Percentiles rank a stretch among this genome's conserved stretches.
Evolutionary conservation across 441 rosid genomes (phyloP).

Genomic region (Corymbia calophylla): DNA sequence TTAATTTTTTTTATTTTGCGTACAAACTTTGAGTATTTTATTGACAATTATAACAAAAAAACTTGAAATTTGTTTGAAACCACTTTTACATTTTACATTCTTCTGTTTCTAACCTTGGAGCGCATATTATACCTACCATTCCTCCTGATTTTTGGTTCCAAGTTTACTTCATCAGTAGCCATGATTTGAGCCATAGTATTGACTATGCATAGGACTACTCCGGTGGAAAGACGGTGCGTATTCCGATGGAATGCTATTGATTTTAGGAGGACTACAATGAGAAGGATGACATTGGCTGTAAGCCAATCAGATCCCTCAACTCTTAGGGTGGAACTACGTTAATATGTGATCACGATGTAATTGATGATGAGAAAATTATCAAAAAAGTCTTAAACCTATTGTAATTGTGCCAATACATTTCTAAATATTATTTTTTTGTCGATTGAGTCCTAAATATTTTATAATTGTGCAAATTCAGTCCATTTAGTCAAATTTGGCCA

Average conservation of each 20-base stretch:
- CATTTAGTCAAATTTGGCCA: no score
- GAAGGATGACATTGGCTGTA: neutral
- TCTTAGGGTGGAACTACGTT: neutral
- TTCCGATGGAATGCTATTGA: neutral
- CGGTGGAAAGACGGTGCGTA: neutral
- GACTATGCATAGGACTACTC: neutral
- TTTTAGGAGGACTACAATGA: neutral
- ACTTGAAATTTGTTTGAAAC: neutral
- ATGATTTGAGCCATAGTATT: no score
- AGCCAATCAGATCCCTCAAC: neutral
- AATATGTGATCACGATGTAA: no score
- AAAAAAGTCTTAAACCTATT: no score
- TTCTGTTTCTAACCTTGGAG: neutral
- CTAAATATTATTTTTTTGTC: no score
- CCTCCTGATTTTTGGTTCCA: neutral
- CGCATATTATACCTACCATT: neutral
- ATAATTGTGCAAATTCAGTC: no score
- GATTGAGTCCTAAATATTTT: no score
- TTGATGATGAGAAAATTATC: no score
- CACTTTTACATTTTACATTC: neutral
- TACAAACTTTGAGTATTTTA: neutral
- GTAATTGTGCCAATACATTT: no score
- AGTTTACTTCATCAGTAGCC: neutral
- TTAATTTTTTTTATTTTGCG: neutral
- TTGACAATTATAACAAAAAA: neutral